These are phyloP conservation scores for Conringia planisiliqua DNA, from an alignment of 345 rosid genomes.

Conservation along the genomic window DNA sequence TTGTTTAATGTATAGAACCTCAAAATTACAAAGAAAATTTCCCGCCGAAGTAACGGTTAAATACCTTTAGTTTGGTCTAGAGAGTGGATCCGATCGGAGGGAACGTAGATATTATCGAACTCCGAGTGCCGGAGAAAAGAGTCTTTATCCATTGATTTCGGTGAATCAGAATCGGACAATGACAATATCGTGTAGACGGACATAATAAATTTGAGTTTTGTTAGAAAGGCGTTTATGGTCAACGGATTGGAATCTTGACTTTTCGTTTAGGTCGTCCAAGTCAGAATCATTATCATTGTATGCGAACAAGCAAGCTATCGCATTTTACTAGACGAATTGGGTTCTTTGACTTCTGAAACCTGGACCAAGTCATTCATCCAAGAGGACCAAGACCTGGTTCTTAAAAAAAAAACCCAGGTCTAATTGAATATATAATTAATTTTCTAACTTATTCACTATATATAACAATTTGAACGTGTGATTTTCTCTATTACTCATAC, in stretches of 20 bases:
- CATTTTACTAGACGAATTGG: not conserved
- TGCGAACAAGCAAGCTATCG: not conserved
- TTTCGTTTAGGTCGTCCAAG: slow-evolving; percentile 7
- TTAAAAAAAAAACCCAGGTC: too few relatives aligned
- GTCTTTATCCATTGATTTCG: slow-evolving; percentile 35
- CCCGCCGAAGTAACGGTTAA: not conserved
- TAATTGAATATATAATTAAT: too few relatives aligned
- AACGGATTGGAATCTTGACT: slow-evolving; percentile 12
- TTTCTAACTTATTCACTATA: too few relatives aligned
- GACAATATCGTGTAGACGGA: not conserved
- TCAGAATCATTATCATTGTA: not conserved
- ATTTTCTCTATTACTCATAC: too few relatives aligned
- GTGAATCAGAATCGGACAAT: slow-evolving; percentile 20
- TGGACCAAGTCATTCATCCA: not conserved
- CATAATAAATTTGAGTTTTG: not conserved
- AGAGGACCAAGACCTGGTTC: not conserved
- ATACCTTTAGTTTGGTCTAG: slow-evolving; percentile 42
- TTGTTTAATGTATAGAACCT: not conserved
- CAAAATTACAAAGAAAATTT: not conserved
- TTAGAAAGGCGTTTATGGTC: not conserved
- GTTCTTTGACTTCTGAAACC: not conserved
- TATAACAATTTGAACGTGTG: too few relatives aligned
- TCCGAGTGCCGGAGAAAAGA: slow-evolving; percentile 54
- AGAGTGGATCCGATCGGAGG: slow-evolving; percentile 53
- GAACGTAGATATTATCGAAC: slow-evolving; percentile 42